phyloP scores from a whole-genome alignment of 768 basidiomycete genomes.

The Tulasnella sp. region DNA sequence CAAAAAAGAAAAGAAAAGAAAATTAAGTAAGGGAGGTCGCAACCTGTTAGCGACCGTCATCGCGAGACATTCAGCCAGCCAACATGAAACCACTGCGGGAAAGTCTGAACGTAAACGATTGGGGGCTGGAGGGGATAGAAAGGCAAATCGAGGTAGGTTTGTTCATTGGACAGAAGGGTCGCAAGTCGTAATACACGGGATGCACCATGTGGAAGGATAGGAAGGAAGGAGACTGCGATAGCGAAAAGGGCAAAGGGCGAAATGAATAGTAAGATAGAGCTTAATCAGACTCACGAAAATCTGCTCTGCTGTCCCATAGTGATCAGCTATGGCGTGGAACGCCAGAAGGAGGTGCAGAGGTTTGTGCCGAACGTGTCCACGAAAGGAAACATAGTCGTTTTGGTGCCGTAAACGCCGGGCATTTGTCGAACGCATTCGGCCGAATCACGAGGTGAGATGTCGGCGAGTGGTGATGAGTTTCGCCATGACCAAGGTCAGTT shows the following conservation, averaged over 20 bases:
- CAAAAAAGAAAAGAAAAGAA: no score
- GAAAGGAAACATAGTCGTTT: not conserved
- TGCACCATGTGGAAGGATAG: no score
- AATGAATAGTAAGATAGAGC: slow-evolving; percentile 12
- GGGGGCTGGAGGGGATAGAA: not conserved
- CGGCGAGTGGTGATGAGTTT: not conserved
- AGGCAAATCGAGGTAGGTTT: not conserved
- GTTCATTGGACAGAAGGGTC: not conserved
- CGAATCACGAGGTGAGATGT: not conserved
- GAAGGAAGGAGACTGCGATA: not conserved
- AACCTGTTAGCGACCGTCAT: no score
- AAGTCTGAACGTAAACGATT: no score
- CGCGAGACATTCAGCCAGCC: no score
- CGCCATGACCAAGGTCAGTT: no score
- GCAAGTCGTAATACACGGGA: not conserved
- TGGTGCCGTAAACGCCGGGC: no score
- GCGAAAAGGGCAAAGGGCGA: no score
- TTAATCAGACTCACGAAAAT: slow-evolving; percentile 48
- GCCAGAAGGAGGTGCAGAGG: not conserved
- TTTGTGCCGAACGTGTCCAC: not conserved
- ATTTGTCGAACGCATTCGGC: no score
- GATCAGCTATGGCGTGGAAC: slow-evolving; percentile 47
- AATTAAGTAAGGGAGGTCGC: not conserved
- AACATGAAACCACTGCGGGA: no score
- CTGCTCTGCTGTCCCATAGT: slow-evolving; percentile 75